Evolutionary conservation across 257 asterid genomes (phyloP).

Genomic region (Cynanchum wilfordii): DNA sequence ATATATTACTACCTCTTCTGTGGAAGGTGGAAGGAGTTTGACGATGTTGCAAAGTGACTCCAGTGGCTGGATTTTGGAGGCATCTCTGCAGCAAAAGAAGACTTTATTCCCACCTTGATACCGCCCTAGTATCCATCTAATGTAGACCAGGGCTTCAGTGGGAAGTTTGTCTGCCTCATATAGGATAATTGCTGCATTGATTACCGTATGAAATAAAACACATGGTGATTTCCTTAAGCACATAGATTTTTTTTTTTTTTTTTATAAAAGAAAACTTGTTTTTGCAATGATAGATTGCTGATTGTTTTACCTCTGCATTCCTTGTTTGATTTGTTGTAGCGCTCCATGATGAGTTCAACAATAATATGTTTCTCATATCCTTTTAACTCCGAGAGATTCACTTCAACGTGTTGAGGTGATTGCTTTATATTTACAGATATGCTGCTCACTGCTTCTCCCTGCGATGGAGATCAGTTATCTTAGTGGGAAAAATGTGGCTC

Average conservation of each 20-base stretch:
- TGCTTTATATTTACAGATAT: constrained; percentile 51
- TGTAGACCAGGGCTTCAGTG: constrained; percentile 53
- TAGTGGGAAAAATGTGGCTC: neutral
- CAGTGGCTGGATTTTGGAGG: constrained; percentile 55
- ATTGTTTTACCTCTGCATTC: constrained; percentile 52
- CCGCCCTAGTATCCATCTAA: constrained; percentile 73
- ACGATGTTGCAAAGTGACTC: constrained; percentile 55
- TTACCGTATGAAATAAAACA: constrained; percentile 5
- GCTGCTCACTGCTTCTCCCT: constrained; percentile 83
- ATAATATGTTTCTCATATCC: constrained; percentile 80
- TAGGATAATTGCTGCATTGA: constrained; percentile 59
- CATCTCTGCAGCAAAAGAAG: constrained; percentile 79
- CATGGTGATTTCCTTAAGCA: constrained; percentile 18
- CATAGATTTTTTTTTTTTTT: too few species aligned
- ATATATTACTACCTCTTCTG: constrained; percentile 47
- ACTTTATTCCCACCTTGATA: constrained; percentile 59
- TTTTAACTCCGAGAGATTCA: constrained; percentile 64
- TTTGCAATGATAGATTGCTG: neutral
- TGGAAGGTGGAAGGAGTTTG: constrained; percentile 71
- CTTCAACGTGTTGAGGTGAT: constrained; percentile 60
- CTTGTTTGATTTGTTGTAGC: constrained; percentile 21
- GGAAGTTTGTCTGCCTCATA: constrained; percentile 73
- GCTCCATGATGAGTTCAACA: constrained; percentile 65
- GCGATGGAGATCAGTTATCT: constrained; percentile 13
- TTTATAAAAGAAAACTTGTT: neutral